phyloP scores from a whole-genome alignment of 2,329 filamentous ascomycete genomes.

The Cytospora piceicola region DNA sequence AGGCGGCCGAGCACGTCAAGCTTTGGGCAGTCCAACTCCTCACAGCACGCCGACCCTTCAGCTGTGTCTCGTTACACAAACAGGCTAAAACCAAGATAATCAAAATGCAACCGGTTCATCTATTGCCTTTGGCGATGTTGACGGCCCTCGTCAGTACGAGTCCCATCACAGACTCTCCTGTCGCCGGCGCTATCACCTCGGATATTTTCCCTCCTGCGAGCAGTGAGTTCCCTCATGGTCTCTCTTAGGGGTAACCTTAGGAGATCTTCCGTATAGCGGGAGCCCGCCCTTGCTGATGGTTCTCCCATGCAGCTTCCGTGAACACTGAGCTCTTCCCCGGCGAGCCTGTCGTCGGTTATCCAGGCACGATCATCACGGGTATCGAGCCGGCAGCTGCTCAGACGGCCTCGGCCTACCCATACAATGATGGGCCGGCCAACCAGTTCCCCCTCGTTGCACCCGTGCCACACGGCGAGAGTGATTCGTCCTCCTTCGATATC shows the following conservation, averaged over 20 bases:
- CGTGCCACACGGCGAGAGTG: constrained; percentile 35
- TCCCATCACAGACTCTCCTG: constrained; percentile 23
- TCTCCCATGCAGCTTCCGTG: constrained; percentile 34
- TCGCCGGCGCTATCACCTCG: constrained; percentile 28
- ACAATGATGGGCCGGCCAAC: constrained; percentile 36
- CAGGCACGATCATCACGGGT: constrained; percentile 37
- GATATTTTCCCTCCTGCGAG: constrained; percentile 33
- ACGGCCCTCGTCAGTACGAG: constrained; percentile 7
- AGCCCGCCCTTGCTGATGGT: not conserved
- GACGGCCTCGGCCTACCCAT: constrained; percentile 38
- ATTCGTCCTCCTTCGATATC: constrained; percentile 37
- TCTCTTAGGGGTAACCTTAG: not conserved
- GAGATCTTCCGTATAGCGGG: not conserved
- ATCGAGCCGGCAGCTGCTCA: constrained; percentile 37
- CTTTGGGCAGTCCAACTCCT: not conserved
- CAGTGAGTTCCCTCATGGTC: constrained; percentile 31
- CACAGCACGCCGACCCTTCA: constrained; percentile 1
- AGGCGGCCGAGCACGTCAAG: constrained; percentile 8
- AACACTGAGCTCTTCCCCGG: constrained; percentile 38
- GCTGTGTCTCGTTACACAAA: not conserved
- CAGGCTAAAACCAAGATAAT: not conserved
- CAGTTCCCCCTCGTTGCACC: constrained; percentile 40
- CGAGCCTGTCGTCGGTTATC: constrained; percentile 38
- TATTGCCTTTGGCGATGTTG: constrained; percentile 3
- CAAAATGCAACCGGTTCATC: constrained; percentile 19